Conservation (phyloP, 352 stramenopile genomes). For the Thalassiosira gravida region DNA sequence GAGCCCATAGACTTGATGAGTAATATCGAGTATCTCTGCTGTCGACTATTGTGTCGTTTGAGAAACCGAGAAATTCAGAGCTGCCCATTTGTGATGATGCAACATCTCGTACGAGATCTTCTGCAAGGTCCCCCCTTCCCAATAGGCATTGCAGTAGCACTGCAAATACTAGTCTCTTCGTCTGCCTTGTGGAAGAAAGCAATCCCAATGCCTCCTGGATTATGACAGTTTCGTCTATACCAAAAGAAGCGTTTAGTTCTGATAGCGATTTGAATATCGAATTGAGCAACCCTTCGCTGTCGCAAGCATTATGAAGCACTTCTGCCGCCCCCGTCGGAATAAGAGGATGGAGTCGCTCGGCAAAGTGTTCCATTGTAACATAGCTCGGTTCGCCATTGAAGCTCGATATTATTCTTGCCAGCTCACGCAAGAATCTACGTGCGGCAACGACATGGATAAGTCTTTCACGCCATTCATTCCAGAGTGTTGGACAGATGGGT, state of each 20-base stretch:
- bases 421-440: conserved; percentile 71
- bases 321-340: conserved; percentile 63
- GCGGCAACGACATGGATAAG: conserved; percentile 55
- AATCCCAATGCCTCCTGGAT: conserved; percentile 63
- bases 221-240: conserved; percentile 52
- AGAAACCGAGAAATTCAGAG: conserved; percentile 65
- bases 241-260: conserved; percentile 55
- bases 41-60: conserved; percentile 67
- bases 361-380: conserved; percentile 40
- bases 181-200: conserved; percentile 36
- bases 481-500: conserved; percentile 53
- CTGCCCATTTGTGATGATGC: conserved; percentile 58
- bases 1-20: conserved; percentile 57
- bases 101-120: conserved; percentile 73
- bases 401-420: conserved; percentile 61
- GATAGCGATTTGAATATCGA: conserved; percentile 49
- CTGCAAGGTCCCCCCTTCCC: conserved; percentile 69
- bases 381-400: conserved; percentile 63
- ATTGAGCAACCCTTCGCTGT: conserved; percentile 64
- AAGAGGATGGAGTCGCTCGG: conserved; percentile 40
- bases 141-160: conserved; percentile 70
- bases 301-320: conserved; percentile 74
- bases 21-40: conserved; percentile 51
- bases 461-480: conserved; percentile 68
- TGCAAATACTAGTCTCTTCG: conserved; percentile 60